Evolutionary conservation across 805 yeast species (phyloP).

Genomic region (Sugiyamaella floridensis): DNA sequence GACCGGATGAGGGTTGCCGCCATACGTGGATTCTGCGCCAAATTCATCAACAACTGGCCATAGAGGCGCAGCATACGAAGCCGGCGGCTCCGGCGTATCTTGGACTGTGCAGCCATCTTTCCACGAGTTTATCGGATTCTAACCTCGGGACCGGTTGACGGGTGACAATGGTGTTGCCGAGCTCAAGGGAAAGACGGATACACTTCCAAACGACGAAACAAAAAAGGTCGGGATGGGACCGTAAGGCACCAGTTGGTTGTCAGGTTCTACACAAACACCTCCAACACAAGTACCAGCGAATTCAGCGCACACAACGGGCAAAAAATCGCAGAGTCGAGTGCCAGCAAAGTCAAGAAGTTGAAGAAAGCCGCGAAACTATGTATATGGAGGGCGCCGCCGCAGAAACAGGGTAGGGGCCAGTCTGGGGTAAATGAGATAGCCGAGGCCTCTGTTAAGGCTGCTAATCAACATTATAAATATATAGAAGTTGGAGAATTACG

Average conservation of each 20-base stretch:
- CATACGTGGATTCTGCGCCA: conserved; percentile 4
- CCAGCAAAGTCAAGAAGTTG: background rate
- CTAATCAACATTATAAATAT: no score
- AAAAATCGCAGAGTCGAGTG: background rate
- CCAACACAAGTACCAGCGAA: background rate
- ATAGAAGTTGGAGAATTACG: no score
- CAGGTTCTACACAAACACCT: background rate
- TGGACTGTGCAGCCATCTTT: conserved; percentile 3
- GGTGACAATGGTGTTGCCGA: background rate
- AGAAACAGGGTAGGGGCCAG: no score
- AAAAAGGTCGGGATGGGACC: no score
- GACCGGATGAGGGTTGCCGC: conserved; percentile 1
- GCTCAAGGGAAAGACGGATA: background rate
- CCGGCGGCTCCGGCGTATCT: background rate
- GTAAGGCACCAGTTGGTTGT: background rate
- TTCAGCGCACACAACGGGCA: background rate
- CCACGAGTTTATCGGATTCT: background rate
- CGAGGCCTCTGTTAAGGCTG: background rate
- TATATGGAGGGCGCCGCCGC: no score
- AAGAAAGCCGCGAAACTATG: no score
- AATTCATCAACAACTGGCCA: background rate
- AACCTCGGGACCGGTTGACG: no score
- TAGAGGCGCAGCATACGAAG: background rate
- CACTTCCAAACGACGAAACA: no score
- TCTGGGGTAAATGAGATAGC: background rate